These are phyloP conservation scores for Haematococcus lacustris DNA, from an alignment of 139 green algal species.

Conservation along the genomic window DNA sequence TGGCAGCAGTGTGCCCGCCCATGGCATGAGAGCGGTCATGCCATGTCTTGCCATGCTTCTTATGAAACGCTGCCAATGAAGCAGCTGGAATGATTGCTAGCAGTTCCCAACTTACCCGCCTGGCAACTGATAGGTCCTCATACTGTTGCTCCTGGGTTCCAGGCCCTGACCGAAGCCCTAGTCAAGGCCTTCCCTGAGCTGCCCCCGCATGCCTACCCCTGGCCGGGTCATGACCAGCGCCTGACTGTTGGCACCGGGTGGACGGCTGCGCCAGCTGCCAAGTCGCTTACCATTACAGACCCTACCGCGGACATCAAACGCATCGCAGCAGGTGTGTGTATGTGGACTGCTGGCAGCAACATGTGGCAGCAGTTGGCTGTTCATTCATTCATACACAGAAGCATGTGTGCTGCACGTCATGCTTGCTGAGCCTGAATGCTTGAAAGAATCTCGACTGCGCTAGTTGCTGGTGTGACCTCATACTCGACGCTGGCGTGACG, in stretches of 20 bases:
- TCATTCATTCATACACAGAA: background rate
- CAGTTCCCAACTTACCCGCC: background rate
- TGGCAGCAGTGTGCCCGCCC: background rate
- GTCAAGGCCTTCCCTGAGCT: conserved; percentile 29
- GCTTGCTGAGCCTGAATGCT: background rate
- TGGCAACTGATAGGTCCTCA: background rate
- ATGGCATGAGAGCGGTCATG: background rate
- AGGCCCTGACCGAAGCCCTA: conserved; percentile 32
- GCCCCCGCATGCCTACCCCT: conserved; percentile 14
- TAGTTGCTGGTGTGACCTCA: background rate
- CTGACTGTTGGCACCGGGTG: conserved; percentile 20
- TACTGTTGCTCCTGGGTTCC: background rate
- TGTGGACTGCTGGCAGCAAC: background rate
- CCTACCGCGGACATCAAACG: background rate
- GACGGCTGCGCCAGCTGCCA: conserved; percentile 16
- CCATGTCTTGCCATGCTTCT: background rate
- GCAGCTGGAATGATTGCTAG: background rate
- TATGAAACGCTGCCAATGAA: background rate
- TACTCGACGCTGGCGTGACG: background rate
- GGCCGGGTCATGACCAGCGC: conserved; percentile 25
- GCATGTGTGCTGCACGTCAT: background rate
- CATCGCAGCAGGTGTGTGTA: background rate
- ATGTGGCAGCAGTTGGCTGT: background rate
- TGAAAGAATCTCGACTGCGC: background rate
- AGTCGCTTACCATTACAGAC: too few species aligned